phyloP scores from a whole-genome alignment of 208 protist species.

The Vickermania ingenoplastis region DNA sequence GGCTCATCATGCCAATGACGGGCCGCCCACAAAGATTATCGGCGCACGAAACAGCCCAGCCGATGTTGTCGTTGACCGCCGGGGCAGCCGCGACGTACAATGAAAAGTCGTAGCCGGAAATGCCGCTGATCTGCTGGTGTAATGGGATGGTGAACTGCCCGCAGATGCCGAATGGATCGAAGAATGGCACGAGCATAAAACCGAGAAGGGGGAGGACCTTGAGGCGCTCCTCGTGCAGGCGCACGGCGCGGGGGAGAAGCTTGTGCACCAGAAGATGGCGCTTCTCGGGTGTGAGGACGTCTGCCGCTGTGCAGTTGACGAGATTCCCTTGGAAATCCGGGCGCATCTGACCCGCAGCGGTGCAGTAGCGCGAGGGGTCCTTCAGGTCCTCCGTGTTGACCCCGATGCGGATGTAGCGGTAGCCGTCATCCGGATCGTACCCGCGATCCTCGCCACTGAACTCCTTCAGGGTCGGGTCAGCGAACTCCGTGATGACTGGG shows the following conservation, averaged over 20 bases:
- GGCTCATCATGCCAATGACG: conserved; percentile 34
- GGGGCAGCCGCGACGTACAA: conserved; percentile 53
- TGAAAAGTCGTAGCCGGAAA: conserved; percentile 42
- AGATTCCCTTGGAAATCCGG: conserved; percentile 12
- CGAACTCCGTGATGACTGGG: too few species aligned
- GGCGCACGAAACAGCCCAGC: conserved; percentile 41
- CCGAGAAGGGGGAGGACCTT: conserved; percentile 18
- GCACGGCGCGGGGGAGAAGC: conserved; percentile 26
- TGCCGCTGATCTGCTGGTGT: conserved; percentile 21
- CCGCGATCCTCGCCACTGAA: too few species aligned
- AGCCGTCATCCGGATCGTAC: too few species aligned
- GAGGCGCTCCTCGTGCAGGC: conserved; percentile 43
- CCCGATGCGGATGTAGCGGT: conserved; percentile 29
- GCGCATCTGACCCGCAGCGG: conserved; percentile 5
- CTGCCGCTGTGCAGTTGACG: conserved; percentile 8
- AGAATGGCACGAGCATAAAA: conserved; percentile 12
- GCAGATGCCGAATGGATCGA: conserved; percentile 7
- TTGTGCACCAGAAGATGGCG: conserved; percentile 8
- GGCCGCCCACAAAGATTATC: conserved; percentile 10
- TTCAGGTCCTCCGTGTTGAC: conserved; percentile 25
- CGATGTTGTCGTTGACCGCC: conserved; percentile 2
- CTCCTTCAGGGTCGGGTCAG: too few species aligned
- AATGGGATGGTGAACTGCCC: conserved; percentile 31
- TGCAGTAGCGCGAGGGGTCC: conserved; percentile 27
- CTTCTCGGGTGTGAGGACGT: conserved; percentile 31